A percentile compares a stretch with the other conserved stretches of the same genome.
phyloP scores from a whole-genome alignment of 768 basidiomycete species.

The Leccinum subgranulosum region DNA sequence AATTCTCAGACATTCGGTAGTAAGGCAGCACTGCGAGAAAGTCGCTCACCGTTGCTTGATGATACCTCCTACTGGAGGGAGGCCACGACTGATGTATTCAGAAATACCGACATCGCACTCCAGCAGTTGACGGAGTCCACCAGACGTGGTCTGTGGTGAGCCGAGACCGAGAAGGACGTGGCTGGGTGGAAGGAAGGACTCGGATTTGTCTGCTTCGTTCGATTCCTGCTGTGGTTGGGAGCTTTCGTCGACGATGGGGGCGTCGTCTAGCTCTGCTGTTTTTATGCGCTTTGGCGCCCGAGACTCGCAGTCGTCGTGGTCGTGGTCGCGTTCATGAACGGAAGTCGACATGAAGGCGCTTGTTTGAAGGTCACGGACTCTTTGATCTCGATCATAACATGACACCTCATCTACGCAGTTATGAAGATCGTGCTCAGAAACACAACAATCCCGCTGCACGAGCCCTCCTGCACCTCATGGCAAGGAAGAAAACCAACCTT shows the following conservation, averaged over 20 bases:
- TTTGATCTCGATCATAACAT: not conserved
- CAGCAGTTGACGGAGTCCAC: conserved; percentile 53
- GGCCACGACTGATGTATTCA: conserved; percentile 71
- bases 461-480: conserved; percentile 76
- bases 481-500: conserved; percentile 85
- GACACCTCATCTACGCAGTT: conserved; percentile 47
- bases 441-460: conserved; percentile 76
- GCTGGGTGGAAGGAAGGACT: conserved; percentile 64
- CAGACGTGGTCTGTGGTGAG: conserved; percentile 45
- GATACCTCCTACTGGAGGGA: conserved; percentile 80
- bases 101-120: conserved; percentile 91
- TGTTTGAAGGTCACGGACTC: not conserved
- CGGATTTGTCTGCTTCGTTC: conserved; percentile 15
- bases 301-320: conserved; percentile 37
- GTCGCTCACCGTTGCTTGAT: conserved; percentile 88
- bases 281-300: conserved; percentile 40
- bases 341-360: conserved; percentile 26
- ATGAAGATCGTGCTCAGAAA: conserved; percentile 54
- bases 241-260: conserved; percentile 3
- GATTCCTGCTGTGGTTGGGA: conserved; percentile 1
- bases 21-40: not conserved
- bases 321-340: conserved; percentile 52
- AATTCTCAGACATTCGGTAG: not conserved
- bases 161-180: conserved; percentile 64
- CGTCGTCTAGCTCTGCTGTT: conserved; percentile 22